Evolutionary conservation across 225 moss, liverwort and hornwort species (phyloP).

Genomic region (Ulota crispa): DNA sequence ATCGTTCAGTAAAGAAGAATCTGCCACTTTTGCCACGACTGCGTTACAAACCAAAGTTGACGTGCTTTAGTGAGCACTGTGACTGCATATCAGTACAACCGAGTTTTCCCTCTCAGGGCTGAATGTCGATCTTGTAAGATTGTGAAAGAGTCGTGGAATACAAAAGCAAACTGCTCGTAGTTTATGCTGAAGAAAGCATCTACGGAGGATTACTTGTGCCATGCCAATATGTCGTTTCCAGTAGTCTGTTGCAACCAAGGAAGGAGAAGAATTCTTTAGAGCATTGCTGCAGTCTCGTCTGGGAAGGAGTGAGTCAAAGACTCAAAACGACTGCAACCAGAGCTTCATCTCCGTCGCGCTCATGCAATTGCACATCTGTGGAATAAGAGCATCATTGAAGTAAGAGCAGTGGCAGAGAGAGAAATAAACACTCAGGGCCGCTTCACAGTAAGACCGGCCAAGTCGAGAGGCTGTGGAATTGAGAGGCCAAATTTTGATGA

Average conservation of each 20-base stretch:
- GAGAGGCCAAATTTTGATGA: too few species aligned
- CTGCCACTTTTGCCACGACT: not conserved
- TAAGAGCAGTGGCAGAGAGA: not conserved
- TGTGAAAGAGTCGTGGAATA: too few species aligned
- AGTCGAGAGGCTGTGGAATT: too few species aligned
- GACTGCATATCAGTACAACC: accelerated
- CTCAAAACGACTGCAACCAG: not conserved
- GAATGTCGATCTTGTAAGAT: not conserved
- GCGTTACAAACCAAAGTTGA: not conserved
- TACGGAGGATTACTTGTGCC: not conserved
- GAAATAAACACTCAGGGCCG: too few species aligned
- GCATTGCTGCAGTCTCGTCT: not conserved
- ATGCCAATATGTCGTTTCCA: not conserved
- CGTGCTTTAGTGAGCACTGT: not conserved
- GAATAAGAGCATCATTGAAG: not conserved
- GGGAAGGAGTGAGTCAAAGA: not conserved
- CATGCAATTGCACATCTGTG: not conserved
- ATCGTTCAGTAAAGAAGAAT: not conserved
- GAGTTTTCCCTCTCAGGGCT: too few species aligned
- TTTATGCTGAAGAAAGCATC: not conserved
- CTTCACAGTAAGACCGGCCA: too few species aligned
- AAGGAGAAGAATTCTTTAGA: too few species aligned
- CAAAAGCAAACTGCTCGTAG: accelerated
- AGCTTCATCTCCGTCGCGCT: not conserved
- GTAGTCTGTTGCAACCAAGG: too few species aligned